Evolutionary conservation across 495 filamentous ascomycete genomes (phyloP), one percentile per base, ranked within the genome.

Genomic region (Penicillium lagena): DNA sequence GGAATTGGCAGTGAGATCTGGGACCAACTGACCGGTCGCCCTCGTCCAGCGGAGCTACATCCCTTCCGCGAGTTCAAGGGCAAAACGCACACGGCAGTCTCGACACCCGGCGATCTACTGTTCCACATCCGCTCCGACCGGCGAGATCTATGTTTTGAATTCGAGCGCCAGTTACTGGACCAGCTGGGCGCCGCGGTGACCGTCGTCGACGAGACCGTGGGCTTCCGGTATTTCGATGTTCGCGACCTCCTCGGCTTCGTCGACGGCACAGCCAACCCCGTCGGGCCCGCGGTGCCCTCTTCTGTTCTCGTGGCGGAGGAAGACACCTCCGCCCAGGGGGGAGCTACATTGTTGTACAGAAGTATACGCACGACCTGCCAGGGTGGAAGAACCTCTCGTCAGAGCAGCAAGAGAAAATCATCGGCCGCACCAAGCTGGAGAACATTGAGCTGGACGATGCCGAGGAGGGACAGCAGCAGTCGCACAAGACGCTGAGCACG

Each of bases 161-260:
- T 79, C 36, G 76, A 79, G 60, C 59, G 70, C 17, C 76, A 78
- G 47, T 51, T 79, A 15, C 52, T 79, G 44, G 68, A 77, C 29
- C 50, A 45, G 6, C 65, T 81, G 5, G 75, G 75, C 5, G 66
- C 68, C 44, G 40, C 72, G 8, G 67, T 76, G 9, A 42, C 44
- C 0, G 60, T 79, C 0, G 63, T 71, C 4, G 77, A 81, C 40
- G 73, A 72, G 42, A 81, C 77, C 1, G 59, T 59, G 17, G 77
- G 77, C 0, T 81, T 81, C 55, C 75, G 77, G 12, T 79, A 81
- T 54, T 81, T 81, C 29, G 77, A 79, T 40, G 66, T 73, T 1
- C 74, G 77, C 12, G 77, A 81, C 50, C 71, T 81, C 0, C 67
- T 81, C 1, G 77, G 77, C 1, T 81, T 81, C 40, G 76, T 81